A percentile compares a stretch with the other conserved stretches of the same genome.
Conservation (phyloP, 495 filamentous ascomycete genomes). For the Podospora sp. region DNA sequence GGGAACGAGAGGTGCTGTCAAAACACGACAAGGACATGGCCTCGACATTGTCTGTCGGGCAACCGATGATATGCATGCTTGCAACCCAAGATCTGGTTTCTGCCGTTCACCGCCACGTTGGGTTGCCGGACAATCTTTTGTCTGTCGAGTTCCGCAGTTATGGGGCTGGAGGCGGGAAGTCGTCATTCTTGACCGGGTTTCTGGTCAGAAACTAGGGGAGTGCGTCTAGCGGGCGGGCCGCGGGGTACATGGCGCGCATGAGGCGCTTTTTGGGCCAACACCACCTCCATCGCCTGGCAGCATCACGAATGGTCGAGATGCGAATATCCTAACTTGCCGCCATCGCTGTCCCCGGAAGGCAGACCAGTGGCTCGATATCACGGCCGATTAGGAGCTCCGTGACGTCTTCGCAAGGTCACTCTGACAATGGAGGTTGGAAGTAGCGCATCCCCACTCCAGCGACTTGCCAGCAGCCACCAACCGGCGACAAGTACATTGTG, state of each 20-base stretch:
- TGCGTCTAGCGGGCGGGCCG: constrained; percentile 27
- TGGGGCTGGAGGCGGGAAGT: constrained; percentile 31
- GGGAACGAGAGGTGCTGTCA: constrained; percentile 21
- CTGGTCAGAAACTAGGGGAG: constrained; percentile 19
- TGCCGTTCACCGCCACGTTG: constrained; percentile 43
- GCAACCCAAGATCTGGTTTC: constrained; percentile 39
- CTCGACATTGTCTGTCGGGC: constrained; percentile 34
- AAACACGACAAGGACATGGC: constrained; percentile 35
- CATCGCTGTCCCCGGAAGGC: constrained; percentile 11
- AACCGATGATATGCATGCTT: constrained; percentile 40
- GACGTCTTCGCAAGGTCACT: constrained; percentile 23
- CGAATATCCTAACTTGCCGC: constrained; percentile 9
- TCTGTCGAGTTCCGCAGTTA: constrained; percentile 28
- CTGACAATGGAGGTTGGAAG: not conserved
- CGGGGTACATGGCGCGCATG: constrained; percentile 29
- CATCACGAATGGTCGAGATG: constrained; percentile 17
- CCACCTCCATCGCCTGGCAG: constrained; percentile 9
- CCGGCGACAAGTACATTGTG: constrained; percentile 7
- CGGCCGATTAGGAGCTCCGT: constrained; percentile 3
- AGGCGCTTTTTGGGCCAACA: constrained; percentile 28
- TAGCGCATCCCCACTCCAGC: not conserved
- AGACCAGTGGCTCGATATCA: not conserved
- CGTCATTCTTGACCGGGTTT: constrained; percentile 32
- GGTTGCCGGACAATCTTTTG: constrained; percentile 33
- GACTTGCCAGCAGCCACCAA: not conserved